Evolutionary conservation across 352 stramenopile species (phyloP).

Genomic region (Thraustochytrium sp.): DNA sequence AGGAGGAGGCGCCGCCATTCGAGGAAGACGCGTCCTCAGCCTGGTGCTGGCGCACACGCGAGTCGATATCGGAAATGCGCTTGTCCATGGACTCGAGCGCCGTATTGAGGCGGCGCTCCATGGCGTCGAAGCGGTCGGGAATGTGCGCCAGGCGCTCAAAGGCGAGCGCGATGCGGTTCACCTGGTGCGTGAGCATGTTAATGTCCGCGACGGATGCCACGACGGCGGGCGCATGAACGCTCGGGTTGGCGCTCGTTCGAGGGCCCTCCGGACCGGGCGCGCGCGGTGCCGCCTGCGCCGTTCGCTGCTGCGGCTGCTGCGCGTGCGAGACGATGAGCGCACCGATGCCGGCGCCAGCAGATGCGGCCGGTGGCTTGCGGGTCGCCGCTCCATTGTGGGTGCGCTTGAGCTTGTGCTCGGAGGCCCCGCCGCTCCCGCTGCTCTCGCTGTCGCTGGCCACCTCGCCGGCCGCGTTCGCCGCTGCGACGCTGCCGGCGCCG

Average conservation of each 20-base stretch:
- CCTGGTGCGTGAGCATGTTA: not conserved
- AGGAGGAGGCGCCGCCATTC: not conserved
- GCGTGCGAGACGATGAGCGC: not conserved
- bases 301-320: not conserved
- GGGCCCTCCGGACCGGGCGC: too few relatives aligned
- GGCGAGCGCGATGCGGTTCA: not conserved
- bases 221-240: too few relatives aligned
- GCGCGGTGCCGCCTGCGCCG: too few relatives aligned
- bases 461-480: too few relatives aligned
- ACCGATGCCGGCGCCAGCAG: too few relatives aligned
- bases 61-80: conserved; percentile 22
- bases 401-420: too few relatives aligned
- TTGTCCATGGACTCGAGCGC: conserved; percentile 19
- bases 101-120: not conserved
- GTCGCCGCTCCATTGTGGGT: too few relatives aligned
- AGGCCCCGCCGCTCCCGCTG: too few relatives aligned
- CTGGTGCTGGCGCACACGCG: not conserved
- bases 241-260: not conserved
- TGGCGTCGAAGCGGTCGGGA: conserved; percentile 15
- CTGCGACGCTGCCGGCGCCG: too few relatives aligned
- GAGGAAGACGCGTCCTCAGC: not conserved
- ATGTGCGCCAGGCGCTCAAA: conserved; percentile 18
- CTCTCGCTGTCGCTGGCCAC: too few relatives aligned
- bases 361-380: too few relatives aligned
- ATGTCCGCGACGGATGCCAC: too few relatives aligned